These are phyloP conservation scores for Blumeriella jaapii DNA, from an alignment of 2,329 filamentous ascomycete species.

Conservation along the genomic window DNA sequence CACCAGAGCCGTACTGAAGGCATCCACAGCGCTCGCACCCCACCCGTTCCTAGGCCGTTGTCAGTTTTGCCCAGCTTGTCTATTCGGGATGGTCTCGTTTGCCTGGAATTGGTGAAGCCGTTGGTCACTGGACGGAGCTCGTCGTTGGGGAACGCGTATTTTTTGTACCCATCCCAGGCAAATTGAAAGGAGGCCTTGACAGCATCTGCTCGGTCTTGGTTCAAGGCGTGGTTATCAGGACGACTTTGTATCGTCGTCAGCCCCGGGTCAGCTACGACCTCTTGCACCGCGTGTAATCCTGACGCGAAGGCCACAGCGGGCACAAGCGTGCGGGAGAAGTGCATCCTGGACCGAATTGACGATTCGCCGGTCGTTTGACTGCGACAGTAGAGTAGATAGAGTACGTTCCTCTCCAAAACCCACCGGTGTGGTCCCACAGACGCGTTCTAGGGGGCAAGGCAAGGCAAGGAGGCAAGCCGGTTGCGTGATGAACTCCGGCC, in stretches of 20 bases:
- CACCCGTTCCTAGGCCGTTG: slow-evolving; percentile 50
- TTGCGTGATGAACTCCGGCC: no score
- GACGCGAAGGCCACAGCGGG: neutral
- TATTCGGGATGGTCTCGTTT: slow-evolving; percentile 18
- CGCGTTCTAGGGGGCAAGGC: no score
- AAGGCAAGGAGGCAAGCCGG: no score
- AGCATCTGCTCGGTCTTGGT: slow-evolving; percentile 36
- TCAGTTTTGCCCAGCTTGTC: neutral
- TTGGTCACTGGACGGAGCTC: slow-evolving; percentile 61
- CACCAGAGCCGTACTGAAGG: slow-evolving; percentile 65
- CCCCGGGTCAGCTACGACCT: no score
- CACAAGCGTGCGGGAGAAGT: neutral
- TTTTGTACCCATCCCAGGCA: slow-evolving; percentile 62
- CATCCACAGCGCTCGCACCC: slow-evolving; percentile 76
- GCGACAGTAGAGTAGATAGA: no score
- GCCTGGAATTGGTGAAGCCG: slow-evolving; percentile 57
- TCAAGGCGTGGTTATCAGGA: slow-evolving; percentile 18
- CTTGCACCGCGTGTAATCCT: neutral
- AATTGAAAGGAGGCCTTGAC: slow-evolving; percentile 58
- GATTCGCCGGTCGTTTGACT: no score
- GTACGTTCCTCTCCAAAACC: no score
- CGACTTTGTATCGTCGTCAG: slow-evolving; percentile 8
- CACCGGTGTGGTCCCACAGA: no score
- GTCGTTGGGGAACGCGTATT: slow-evolving; percentile 68
- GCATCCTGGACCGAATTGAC: no score